phyloP scores from a whole-genome alignment of 768 basidiomycete genomes.

The Trametopsis cervina region DNA sequence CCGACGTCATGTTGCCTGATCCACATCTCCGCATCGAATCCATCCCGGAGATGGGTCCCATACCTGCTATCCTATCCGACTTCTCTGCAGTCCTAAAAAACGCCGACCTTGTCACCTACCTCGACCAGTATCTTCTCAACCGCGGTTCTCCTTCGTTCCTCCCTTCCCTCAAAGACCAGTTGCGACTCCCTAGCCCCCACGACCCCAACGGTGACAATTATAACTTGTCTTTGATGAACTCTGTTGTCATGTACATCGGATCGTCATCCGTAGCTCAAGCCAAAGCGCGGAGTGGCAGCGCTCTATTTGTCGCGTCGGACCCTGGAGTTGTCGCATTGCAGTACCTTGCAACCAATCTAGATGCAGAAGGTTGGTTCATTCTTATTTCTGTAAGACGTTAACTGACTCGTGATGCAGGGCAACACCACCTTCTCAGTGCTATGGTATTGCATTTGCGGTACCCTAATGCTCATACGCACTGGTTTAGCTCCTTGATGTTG shows the following conservation, averaged over 20 bases:
- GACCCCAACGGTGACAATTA: slow-evolving; percentile 55
- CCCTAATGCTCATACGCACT: slow-evolving; percentile 97
- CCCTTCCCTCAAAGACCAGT: slow-evolving; percentile 70
- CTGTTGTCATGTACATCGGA: slow-evolving; percentile 95
- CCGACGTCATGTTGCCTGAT: slow-evolving; percentile 73
- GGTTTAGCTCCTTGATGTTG: slow-evolving; percentile 90
- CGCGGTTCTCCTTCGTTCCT: slow-evolving; percentile 68
- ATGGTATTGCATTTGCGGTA: slow-evolving; percentile 93
- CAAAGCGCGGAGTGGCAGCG: slow-evolving; percentile 76
- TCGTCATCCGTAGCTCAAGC: slow-evolving; percentile 86
- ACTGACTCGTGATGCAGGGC: slow-evolving; percentile 46
- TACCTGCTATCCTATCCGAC: slow-evolving; percentile 88
- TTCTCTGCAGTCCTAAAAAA: slow-evolving; percentile 78
- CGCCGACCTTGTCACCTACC: slow-evolving; percentile 67
- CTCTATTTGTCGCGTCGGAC: slow-evolving; percentile 74
- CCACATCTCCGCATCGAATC: slow-evolving; percentile 76
- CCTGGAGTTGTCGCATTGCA: slow-evolving; percentile 82
- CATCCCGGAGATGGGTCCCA: slow-evolving; percentile 85
- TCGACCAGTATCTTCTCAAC: slow-evolving; percentile 83
- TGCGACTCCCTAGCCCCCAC: slow-evolving; percentile 43
- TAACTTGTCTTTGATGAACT: slow-evolving; percentile 87
- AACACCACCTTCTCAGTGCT: slow-evolving; percentile 91
- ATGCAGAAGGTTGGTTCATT: slow-evolving; percentile 72
- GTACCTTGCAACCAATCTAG: slow-evolving; percentile 76
- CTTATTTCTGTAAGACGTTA: not conserved